Evolutionary conservation across 2,329 filamentous ascomycete genomes (phyloP), one percentile per base, ranked within the genome.

Genomic region (Aspergillus eucalypticola): DNA sequence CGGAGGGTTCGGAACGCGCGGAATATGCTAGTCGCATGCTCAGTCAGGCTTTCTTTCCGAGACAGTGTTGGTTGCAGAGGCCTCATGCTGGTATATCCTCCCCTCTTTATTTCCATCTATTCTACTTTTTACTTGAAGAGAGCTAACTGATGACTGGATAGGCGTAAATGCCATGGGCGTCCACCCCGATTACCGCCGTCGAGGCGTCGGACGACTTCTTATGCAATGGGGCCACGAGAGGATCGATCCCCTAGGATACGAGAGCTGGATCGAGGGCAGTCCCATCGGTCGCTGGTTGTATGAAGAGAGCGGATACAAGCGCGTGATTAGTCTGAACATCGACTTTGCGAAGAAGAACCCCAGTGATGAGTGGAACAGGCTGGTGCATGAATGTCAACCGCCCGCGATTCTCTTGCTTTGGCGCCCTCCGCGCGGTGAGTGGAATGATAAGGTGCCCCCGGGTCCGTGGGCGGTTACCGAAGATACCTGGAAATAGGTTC

Each of bases 161-260:
- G 48, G 56, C 6, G 60, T 63, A 4, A 64, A 63, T 54, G 56
- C 56, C 3, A 66, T 66, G 64, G 64, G 64, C 15, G 64, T 66
- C 1, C 62, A 64, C 10, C 64, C 64, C 3, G 51, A 63, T 8
- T 64, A 61, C 54, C 56, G 64, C 2, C 62, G 64, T 0, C 54
- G 55, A 2, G 64, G 64, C 1, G 60, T 66, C 8, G 64, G 64
- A 0, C 59, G 64, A 7, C 53, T 66, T 10, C 57, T 66, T 3
- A 60, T 60, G 60, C 52, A 64, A 35, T 64, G 64, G 64, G 64
- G 62, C 1, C 64, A 64, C 48, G 60, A 58, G 39, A 56, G 38
- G 19, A 63, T 66, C 27, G 64, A 66, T 56, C 54, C 59, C 2
- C 38, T 63, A 17, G 60, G 62, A 0, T 64, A 66, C 21, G 64